phyloP scores from a whole-genome alignment of 129 eudicot species.

The Apium graveolens region DNA sequence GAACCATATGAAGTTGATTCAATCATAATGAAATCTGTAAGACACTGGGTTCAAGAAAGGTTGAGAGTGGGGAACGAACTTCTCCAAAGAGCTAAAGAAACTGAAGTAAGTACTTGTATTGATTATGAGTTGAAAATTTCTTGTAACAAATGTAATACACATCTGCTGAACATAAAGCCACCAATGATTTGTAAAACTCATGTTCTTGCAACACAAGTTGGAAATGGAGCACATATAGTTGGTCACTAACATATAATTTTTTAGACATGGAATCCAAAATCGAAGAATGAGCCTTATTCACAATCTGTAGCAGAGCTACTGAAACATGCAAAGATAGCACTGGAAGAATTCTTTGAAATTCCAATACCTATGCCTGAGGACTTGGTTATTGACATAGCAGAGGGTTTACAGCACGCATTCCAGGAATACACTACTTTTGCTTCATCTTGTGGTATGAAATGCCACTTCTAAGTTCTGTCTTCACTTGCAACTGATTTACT shows the following conservation, averaged over 20 bases:
- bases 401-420: conserved; percentile 54
- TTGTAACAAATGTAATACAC: background rate
- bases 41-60: conserved; percentile 61
- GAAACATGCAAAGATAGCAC: conserved; percentile 46
- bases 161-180: background rate
- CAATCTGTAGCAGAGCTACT: conserved; percentile 73
- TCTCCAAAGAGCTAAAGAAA: conserved; percentile 61
- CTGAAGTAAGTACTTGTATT: conserved; percentile 55
- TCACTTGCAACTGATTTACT: background rate
- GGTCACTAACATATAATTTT: background rate
- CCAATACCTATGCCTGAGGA: conserved; percentile 56
- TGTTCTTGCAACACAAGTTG: background rate
- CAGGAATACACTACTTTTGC: conserved; percentile 54
- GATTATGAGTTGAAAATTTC: background rate
- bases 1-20: conserved; percentile 78
- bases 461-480: background rate
- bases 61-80: conserved; percentile 44
- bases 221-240: background rate
- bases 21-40: conserved; percentile 42
- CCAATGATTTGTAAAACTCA: background rate
- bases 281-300: conserved; percentile 84
- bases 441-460: conserved; percentile 72
- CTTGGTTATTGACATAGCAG: conserved; percentile 51
- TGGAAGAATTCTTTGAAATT: conserved; percentile 65
- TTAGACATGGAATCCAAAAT: conserved; percentile 96